These are phyloP conservation scores for Dittrichia graveolens DNA, from an alignment of 129 eudicot genomes.

Conservation along the genomic window DNA sequence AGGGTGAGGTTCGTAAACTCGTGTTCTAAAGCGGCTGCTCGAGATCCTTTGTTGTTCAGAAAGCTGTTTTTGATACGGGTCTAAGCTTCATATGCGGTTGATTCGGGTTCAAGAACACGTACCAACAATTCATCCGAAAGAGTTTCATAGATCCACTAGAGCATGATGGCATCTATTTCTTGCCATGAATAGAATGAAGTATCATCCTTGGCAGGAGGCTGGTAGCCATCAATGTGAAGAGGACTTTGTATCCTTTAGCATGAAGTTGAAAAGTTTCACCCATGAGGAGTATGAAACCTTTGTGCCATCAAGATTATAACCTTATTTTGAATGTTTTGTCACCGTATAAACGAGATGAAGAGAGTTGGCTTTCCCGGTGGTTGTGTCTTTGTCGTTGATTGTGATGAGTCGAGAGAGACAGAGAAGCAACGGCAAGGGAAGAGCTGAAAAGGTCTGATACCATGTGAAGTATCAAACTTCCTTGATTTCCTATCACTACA, in stretches of 20 bases:
- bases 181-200: neutral
- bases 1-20: neutral
- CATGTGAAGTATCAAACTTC: no score
- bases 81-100: neutral
- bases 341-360: no score
- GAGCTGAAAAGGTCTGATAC: no score
- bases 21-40: neutral
- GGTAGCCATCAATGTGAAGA: neutral
- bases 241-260: neutral
- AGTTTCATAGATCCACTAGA: no score
- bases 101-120: neutral
- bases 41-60: neutral
- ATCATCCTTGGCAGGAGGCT: neutral
- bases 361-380: no score
- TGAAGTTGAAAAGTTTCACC: neutral
- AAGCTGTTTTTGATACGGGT: neutral
- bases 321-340: no score
- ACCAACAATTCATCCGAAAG: neutral
- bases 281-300: no score
- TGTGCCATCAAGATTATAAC: no score
- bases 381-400: no score
- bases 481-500: no score
- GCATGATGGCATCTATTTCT: neutral
- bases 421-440: no score
- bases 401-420: no score